phyloP scores from a whole-genome alignment of 1,139 yeast species.

The Diutina neorugosa region DNA sequence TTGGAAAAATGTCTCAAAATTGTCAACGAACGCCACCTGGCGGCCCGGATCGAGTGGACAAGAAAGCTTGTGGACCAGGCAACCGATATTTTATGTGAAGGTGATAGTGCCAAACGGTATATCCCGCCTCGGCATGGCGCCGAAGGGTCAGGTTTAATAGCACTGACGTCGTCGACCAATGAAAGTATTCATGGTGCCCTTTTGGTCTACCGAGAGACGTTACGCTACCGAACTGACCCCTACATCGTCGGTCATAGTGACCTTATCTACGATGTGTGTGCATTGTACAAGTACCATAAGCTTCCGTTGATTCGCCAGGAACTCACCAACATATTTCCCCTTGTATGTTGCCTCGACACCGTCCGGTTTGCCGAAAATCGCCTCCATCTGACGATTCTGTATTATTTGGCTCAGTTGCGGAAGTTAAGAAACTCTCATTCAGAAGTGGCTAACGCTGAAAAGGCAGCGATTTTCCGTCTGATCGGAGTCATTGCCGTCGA shows the following conservation, averaged over 20 bases:
- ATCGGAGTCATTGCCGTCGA: constrained; percentile 79
- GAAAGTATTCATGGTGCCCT: constrained; percentile 82
- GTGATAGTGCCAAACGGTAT: background rate
- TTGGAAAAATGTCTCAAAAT: constrained; percentile 68
- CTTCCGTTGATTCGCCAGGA: constrained; percentile 69
- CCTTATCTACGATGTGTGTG: constrained; percentile 64
- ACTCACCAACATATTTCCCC: constrained; percentile 70
- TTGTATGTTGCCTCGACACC: constrained; percentile 69
- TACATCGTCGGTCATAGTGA: constrained; percentile 44
- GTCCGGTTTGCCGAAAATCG: constrained; percentile 69
- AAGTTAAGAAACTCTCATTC: constrained; percentile 40
- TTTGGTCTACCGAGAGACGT: constrained; percentile 68
- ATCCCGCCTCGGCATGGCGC: constrained; percentile 6
- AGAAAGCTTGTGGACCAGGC: constrained; percentile 55
- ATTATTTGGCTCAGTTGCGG: constrained; percentile 68
- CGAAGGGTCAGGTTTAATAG: constrained; percentile 15
- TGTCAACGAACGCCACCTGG: constrained; percentile 67
- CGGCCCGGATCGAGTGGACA: constrained; percentile 64
- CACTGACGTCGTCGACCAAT: constrained; percentile 18
- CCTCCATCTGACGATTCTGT: constrained; percentile 67
- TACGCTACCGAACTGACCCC: constrained; percentile 52
- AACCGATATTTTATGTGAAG: constrained; percentile 23
- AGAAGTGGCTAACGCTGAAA: constrained; percentile 40
- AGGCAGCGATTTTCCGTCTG: constrained; percentile 66
- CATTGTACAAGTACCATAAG: constrained; percentile 68